These are phyloP conservation scores for Pichia nanzhaoensis DNA, from an alignment of 805 yeast genomes.

Conservation along the genomic window DNA sequence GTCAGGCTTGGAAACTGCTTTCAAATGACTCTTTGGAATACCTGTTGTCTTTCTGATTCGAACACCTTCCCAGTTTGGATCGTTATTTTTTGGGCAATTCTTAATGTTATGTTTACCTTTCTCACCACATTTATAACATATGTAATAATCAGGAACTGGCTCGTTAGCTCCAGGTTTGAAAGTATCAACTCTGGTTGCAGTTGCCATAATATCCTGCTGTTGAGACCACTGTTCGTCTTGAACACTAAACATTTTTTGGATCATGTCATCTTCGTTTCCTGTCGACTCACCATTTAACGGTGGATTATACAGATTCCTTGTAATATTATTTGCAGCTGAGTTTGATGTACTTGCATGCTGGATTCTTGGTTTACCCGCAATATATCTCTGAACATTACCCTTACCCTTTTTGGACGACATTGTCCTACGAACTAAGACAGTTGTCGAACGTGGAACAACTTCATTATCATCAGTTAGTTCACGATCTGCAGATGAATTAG, in stretches of 20 bases:
- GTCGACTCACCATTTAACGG: slow-evolving; percentile 10
- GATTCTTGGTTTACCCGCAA: slow-evolving; percentile 62
- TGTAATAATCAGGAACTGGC: slow-evolving; percentile 90
- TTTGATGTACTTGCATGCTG: slow-evolving; percentile 15
- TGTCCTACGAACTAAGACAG: slow-evolving; percentile 72
- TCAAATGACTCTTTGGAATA: slow-evolving; percentile 89
- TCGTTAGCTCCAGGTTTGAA: slow-evolving; percentile 44
- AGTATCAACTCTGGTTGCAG: slow-evolving; percentile 61
- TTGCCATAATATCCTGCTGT: slow-evolving; percentile 86
- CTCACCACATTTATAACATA: slow-evolving; percentile 94
- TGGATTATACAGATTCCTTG: slow-evolving; percentile 21
- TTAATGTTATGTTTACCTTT: slow-evolving; percentile 91
- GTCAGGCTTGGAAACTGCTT: slow-evolving; percentile 75
- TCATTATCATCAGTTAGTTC: slow-evolving; percentile 85
- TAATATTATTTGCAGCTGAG: slow-evolving; percentile 17
- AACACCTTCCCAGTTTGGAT: slow-evolving; percentile 91
- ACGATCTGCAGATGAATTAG: slow-evolving; percentile 13
- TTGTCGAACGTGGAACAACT: slow-evolving; percentile 84
- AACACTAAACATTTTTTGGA: slow-evolving; percentile 83
- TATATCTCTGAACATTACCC: slow-evolving; percentile 63
- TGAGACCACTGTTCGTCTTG: slow-evolving; percentile 94
- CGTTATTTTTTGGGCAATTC: slow-evolving; percentile 90
- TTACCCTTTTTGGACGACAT: slow-evolving; percentile 50
- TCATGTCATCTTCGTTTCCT: slow-evolving; percentile 73
- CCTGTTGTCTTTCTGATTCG: slow-evolving; percentile 91